Percentiles rank a stretch among this genome's conserved stretches.
phyloP scores from a whole-genome alignment of 148 eudicot genomes.

The Pouteria glomerata region DNA sequence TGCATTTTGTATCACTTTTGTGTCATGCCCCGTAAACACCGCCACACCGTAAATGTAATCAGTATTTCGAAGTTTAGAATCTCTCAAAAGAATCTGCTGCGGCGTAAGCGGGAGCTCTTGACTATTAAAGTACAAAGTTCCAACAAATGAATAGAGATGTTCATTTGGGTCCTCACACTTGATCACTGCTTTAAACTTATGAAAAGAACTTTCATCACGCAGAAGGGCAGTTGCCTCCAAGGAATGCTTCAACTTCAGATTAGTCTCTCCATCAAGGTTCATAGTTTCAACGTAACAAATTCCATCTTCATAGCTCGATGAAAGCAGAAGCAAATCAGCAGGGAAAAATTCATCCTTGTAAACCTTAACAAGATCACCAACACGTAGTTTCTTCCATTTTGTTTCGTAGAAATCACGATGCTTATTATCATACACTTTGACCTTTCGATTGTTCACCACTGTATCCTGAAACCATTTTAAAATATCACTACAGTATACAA shows the following conservation, averaged over 20 bases:
- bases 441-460: conserved; percentile 47
- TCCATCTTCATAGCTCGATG: conserved; percentile 55
- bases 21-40: conserved; percentile 55
- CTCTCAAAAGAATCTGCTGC: conserved; percentile 49
- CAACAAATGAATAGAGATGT: conserved; percentile 46
- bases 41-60: conserved; percentile 46
- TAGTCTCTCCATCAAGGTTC: conserved; percentile 60
- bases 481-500: not conserved
- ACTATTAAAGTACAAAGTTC: conserved; percentile 32
- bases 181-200: conserved; percentile 37
- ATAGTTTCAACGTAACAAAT: conserved; percentile 56
- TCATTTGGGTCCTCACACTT: conserved; percentile 64
- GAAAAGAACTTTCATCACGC: conserved; percentile 31
- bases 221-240: conserved; percentile 37
- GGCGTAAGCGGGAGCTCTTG: conserved; percentile 39
- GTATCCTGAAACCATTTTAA: conserved; percentile 36
- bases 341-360: conserved; percentile 48
- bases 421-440: conserved; percentile 24
- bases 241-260: conserved; percentile 51
- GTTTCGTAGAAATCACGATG: conserved; percentile 22
- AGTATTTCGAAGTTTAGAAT: conserved; percentile 52
- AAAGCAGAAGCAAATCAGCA: conserved; percentile 50
- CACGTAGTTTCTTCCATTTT: conserved; percentile 46
- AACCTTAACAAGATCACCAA: conserved; percentile 54
- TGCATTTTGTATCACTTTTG: conserved; percentile 59